Base-by-base conservation (phyloP, 2,329 filamentous ascomycete genomes). In the Xylaria polymorpha region DNA sequence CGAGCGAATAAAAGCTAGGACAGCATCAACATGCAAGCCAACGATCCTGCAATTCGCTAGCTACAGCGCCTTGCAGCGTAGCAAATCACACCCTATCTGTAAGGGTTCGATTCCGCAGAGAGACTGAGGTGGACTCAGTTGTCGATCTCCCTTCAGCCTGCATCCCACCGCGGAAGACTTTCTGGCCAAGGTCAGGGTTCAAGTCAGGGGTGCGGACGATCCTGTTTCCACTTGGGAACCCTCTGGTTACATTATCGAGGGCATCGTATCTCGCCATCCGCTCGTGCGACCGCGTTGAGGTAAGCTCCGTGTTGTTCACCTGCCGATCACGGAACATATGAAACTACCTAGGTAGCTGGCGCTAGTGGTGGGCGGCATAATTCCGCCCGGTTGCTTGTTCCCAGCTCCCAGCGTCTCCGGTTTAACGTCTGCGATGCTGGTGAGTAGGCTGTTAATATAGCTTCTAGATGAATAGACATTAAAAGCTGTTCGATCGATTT, bases 271-370 rank as follows among this genome's bases (percentile, higher is more conserved):
- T 66, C 48, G 61, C 56, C 44, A 57, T 59, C 25, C 41, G 22
- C 32, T 58, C 25, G 29, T 22, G 55, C 22, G 55, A 51, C 61
- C 59, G 32, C 50, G 58, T 61, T 43, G 25, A 70, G 58, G 39
- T 41, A 69, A 70, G 61, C 61, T 46, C 58, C 50, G 64, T 61
- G 65, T 62, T 51, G 51, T 56, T 63, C 64, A 72, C 70, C 70
- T 72, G 68, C 70, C 70, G 64, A 72, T 70, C 61, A 12, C 63
- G 63, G 70, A 70, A 51, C 43, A 57, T 35, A 56, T 66, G 68
- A 63, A 70, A 62, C 66, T 61, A 61, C 29, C 25, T 12, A 9
- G 46, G 25, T 43, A 20, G 51, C 41, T 48, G 61, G 53, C 59
- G 14, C 62, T 63, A 66, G 57, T 56, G 8, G 41, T 60, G 68